Base-by-base conservation (phyloP, 2,329 filamentous ascomycete species). In the Geosmithia flava region DNA sequence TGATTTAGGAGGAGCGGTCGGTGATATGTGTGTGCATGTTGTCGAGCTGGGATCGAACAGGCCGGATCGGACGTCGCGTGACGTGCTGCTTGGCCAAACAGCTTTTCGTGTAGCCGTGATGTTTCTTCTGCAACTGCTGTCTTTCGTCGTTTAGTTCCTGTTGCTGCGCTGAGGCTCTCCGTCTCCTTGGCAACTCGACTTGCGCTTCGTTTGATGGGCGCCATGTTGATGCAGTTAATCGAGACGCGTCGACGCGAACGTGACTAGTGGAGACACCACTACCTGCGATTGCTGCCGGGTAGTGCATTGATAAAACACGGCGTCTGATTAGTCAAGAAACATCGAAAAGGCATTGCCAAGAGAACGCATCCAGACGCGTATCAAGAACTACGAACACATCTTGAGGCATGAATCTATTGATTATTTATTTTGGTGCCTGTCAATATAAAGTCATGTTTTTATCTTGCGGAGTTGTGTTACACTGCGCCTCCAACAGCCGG, bases 1-100 rank as follows among this genome's bases (percentile, higher is more conserved):
- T 64, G 57, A 2, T 57, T 20, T 2, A 79, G 64, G 2, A 79
- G 62, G 4, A 72, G 60, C 0, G 75, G 74, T 2, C 64, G 62
- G 55, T 79, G 75, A 49, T 79, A 79, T 29, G 53, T 37, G 37
- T 40, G 17, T 20, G 40, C 16, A 42, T 51, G 50, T 3, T 30
- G 13, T 16, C 50, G 48, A 7, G 19, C 44, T 5, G 50, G 50
- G 8, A 50, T 44, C 15, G 29, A 17, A 41, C 50, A 51, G n/a
- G 19, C 42, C 17, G n/a, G 23, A 13, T 44, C 27, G 3, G 20
- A 16, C 23, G 37, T 7, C 17, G 7, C 20, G 6, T 16, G 33
- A 16, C 33, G 33, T 11, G 33, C 33, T 16, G 33, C 33, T 16
- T 37, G 33, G 33, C 6, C 33, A 37, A 37, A 37, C 33, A 37